Conservation (phyloP, 257 asterid genomes). For the Ehretia macrophylla region DNA sequence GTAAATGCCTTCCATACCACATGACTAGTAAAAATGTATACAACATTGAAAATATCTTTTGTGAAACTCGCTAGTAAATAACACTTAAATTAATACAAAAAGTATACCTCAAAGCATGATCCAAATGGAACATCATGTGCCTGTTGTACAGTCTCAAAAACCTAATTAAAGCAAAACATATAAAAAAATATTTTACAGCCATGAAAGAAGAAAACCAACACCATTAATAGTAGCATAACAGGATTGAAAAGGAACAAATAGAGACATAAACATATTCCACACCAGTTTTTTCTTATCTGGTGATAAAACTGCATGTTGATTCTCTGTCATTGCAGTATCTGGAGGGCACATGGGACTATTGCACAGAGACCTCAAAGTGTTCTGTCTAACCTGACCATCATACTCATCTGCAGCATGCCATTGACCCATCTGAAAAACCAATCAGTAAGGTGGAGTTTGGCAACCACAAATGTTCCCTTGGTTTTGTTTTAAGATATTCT, state of each 20-base stretch:
- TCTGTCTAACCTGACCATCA: conserved; percentile 84
- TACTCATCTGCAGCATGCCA: conserved; percentile 76
- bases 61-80: no score
- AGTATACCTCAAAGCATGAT: conserved; percentile 87
- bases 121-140: conserved; percentile 95
- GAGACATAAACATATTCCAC: conserved; percentile 12
- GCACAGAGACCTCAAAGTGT: conserved; percentile 61
- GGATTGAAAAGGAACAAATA: background rate
- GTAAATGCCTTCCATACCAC: no score
- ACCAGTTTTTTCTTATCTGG: conserved; percentile 73
- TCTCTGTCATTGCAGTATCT: conserved; percentile 84
- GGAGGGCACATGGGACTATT: conserved; percentile 97
- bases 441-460: no score
- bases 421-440: conserved; percentile 55
- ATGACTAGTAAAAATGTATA: no score
- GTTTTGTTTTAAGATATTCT: no score
- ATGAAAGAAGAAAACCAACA: background rate
- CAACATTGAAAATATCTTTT: no score
- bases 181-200: background rate
- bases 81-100: no score
- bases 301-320: conserved; percentile 62
- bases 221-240: no score
- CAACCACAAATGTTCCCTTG: no score
- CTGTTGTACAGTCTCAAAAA: conserved; percentile 84
- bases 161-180: conserved; percentile 29